phyloP scores from a whole-genome alignment of 306 rosid genomes.

The Pterocarpus macrocarpus region DNA sequence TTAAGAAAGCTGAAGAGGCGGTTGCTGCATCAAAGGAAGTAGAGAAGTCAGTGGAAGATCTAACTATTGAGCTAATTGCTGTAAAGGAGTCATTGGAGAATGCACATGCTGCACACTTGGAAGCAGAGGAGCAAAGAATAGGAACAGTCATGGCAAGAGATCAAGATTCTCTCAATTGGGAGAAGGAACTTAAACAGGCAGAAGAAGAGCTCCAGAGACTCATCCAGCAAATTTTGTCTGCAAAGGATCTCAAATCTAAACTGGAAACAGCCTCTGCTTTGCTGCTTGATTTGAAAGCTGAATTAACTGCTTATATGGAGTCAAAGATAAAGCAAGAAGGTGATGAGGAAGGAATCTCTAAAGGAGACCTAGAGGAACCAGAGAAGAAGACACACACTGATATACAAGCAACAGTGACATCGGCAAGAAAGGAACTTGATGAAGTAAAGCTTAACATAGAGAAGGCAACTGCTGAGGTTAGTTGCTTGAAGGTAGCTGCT shows the following conservation, averaged over 20 bases:
- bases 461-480: conserved; percentile 87
- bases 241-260: conserved; percentile 87
- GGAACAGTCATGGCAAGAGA: conserved; percentile 96
- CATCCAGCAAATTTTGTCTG: conserved; percentile 73
- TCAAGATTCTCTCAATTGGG: conserved; percentile 95
- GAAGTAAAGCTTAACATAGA: conserved; percentile 89
- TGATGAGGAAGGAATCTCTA: conserved; percentile 53
- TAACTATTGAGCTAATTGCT: conserved; percentile 88
- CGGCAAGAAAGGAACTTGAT: conserved; percentile 82
- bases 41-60: conserved; percentile 93
- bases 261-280: conserved; percentile 82
- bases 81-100: conserved; percentile 85
- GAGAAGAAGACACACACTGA: conserved; percentile 67
- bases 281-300: conserved; percentile 85
- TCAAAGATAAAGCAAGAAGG: conserved; percentile 72
- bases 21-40: conserved; percentile 85
- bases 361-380: conserved; percentile 58
- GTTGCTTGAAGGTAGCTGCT: conserved; percentile 86
- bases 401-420: conserved; percentile 80
- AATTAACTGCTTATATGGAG: conserved; percentile 89
- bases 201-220: conserved; percentile 90
- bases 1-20: conserved; percentile 85
- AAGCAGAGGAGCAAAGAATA: conserved; percentile 96
- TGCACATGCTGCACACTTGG: conserved; percentile 93
- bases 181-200: conserved; percentile 88